Evolutionary conservation across 1,284 basidiomycete species (phyloP).

Genomic region (Tilletia walkeri): DNA sequence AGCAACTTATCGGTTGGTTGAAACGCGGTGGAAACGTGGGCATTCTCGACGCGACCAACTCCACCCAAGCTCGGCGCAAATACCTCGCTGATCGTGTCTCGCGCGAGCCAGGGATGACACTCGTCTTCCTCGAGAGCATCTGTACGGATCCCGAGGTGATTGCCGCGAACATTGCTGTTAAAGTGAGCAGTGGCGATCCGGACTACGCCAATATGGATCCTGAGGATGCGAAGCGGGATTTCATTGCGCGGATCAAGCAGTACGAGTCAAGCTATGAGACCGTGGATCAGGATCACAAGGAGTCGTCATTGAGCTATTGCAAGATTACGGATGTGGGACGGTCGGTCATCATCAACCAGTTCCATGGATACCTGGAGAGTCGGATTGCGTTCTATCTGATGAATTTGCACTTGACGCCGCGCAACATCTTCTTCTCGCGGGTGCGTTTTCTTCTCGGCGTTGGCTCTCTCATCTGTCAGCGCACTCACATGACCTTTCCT

Average conservation of each 20-base stretch:
- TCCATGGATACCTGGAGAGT: conserved; percentile 81
- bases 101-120: conserved; percentile 80
- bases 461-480: not conserved
- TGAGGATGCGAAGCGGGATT: conserved; percentile 83
- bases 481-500: not conserved
- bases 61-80: conserved; percentile 74
- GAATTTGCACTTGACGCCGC: conserved; percentile 94
- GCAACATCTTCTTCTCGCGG: conserved; percentile 93
- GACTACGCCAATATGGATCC: conserved; percentile 88
- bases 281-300: conserved; percentile 65
- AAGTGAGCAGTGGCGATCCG: conserved; percentile 92
- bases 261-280: conserved; percentile 97
- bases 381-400: conserved; percentile 95
- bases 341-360: conserved; percentile 47
- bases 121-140: conserved; percentile 90
- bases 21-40: conserved; percentile 91
- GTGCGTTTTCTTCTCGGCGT: conserved; percentile 60
- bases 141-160: conserved; percentile 93
- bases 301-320: conserved; percentile 64
- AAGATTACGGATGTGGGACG: conserved; percentile 57
- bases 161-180: conserved; percentile 90
- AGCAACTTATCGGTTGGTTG: conserved; percentile 91
- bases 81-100: conserved; percentile 76
- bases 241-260: conserved; percentile 81
- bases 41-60: conserved; percentile 97